Evolutionary conservation across 1,284 basidiomycete genomes (phyloP), one percentile per base, ranked within the genome.

Genomic region (Fomitopsis schrenkii): DNA sequence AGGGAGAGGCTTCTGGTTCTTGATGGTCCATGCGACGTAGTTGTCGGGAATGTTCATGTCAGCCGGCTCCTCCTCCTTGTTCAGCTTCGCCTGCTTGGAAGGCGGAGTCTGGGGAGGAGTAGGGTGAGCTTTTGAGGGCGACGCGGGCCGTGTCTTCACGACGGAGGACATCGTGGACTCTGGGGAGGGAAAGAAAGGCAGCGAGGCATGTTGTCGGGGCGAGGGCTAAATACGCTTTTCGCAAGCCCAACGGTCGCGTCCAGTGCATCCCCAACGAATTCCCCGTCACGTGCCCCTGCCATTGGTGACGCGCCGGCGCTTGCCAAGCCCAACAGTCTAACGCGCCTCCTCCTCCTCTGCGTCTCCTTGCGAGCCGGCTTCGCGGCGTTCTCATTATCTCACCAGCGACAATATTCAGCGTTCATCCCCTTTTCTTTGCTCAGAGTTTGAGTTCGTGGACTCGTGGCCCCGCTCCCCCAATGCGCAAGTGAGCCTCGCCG

Each of bases 21-120:
- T 87, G 72, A 97, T 83, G 3, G 91, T 94, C 75, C 92, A 86
- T 58, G 87, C 82, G 71, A 97, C 94, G 72, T 95, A 97, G 82
- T 95, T 95, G 79, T 95, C 93, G 45, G 91, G 90, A 65, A 93
- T 87, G 75, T 91, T 77, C 67, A 83, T 70, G 77, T 91, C 90
- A 65, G 79, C 79, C 62, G 87, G 87, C 33, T 77, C 75, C 36
- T 76, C 74, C 58, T 75, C 69, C n/a, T 75, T 56, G n/a, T 8
- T 17, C 33, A 56, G 45, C 38, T 60, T 60, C 22, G 45, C 35
- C 28, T 41, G 42, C 48, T 40, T 59, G 48, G 14, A 26, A 22
- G 57, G 45, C 35, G 58, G 58, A 36, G 58, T 52, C 33, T 50
- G 45, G 26, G 58, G 58, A 46, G 58, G 58, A 15, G 41, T 45